phyloP scores from a whole-genome alignment of 2,329 filamentous ascomycete genomes.

The Exophiala aquamarina region DNA sequence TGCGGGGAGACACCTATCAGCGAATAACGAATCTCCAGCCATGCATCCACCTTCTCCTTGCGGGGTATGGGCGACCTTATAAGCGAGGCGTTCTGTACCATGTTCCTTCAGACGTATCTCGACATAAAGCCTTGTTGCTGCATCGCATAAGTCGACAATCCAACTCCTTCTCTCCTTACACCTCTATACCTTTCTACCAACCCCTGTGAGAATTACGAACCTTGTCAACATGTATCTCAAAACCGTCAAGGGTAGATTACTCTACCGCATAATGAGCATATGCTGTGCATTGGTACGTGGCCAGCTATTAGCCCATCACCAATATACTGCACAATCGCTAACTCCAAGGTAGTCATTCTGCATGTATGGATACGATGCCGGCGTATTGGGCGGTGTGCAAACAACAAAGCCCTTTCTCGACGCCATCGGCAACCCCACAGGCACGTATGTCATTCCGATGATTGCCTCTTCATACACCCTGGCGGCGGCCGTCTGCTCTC shows the following conservation, averaged over 20 bases:
- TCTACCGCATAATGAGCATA: slow-evolving; percentile 32
- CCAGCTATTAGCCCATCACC: not conserved
- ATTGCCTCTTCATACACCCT: slow-evolving; percentile 30
- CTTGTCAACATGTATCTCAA: slow-evolving; percentile 7
- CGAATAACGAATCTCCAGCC: too few relatives aligned
- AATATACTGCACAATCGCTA: not conserved
- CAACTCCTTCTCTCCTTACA: too few relatives aligned
- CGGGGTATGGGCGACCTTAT: too few relatives aligned
- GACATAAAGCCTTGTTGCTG: not conserved
- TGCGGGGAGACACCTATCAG: slow-evolving; percentile 16
- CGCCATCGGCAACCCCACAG: slow-evolving; percentile 29
- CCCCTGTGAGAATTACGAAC: too few relatives aligned
- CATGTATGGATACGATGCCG: slow-evolving; percentile 38
- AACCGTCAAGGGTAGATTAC: slow-evolving; percentile 27
- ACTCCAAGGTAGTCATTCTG: slow-evolving; percentile 31
- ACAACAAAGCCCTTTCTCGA: slow-evolving; percentile 33
- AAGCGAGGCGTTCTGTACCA: too few relatives aligned
- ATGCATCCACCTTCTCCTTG: too few relatives aligned
- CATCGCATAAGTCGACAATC: too few relatives aligned
- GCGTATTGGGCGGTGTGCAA: slow-evolving; percentile 36
- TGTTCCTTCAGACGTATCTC: too few relatives aligned
- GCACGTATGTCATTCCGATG: slow-evolving; percentile 30
- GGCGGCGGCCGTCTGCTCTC: slow-evolving; percentile 29
- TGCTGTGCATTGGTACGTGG: slow-evolving; percentile 28
- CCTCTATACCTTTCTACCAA: too few relatives aligned